Conservation (phyloP, 2,329 filamentous ascomycete genomes). For the Metarhizium anisopliae region DNA sequence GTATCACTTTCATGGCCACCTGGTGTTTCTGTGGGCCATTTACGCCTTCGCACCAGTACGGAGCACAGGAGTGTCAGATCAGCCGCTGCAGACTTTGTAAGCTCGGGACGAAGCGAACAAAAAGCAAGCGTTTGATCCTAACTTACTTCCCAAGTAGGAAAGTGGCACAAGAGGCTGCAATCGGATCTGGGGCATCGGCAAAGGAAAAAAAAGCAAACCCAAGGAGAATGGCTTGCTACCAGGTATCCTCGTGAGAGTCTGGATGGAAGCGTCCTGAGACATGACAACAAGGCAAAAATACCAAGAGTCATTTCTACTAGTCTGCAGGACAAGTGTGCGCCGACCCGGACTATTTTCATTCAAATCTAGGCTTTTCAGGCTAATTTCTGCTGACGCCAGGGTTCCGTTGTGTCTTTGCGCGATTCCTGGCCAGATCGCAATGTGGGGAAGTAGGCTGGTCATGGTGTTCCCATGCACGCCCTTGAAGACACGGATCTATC, state of each 20-base stretch:
- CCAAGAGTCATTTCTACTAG: too few relatives aligned
- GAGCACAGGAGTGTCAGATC: neutral
- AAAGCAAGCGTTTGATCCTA: neutral
- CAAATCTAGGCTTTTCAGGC: neutral
- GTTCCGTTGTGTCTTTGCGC: neutral
- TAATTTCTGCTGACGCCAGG: neutral
- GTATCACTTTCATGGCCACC: neutral
- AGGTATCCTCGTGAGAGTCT: too few relatives aligned
- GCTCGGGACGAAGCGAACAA: slow-evolving; percentile 4
- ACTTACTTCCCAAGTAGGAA: too few relatives aligned
- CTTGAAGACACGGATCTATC: neutral
- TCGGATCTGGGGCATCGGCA: neutral
- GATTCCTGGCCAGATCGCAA: neutral
- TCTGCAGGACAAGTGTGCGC: too few relatives aligned
- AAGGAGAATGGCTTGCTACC: too few relatives aligned
- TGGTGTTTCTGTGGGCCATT: neutral
- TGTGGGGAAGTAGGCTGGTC: neutral
- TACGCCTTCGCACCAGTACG: neutral
- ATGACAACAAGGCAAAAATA: too few relatives aligned
- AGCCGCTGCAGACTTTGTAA: neutral
- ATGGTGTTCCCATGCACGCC: neutral
- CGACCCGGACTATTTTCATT: neutral
- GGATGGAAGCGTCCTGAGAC: too few relatives aligned
- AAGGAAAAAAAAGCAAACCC: neutral
- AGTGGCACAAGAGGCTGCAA: neutral